Conservation (phyloP, 441 rosid species). For the Aleurites moluccanus region DNA sequence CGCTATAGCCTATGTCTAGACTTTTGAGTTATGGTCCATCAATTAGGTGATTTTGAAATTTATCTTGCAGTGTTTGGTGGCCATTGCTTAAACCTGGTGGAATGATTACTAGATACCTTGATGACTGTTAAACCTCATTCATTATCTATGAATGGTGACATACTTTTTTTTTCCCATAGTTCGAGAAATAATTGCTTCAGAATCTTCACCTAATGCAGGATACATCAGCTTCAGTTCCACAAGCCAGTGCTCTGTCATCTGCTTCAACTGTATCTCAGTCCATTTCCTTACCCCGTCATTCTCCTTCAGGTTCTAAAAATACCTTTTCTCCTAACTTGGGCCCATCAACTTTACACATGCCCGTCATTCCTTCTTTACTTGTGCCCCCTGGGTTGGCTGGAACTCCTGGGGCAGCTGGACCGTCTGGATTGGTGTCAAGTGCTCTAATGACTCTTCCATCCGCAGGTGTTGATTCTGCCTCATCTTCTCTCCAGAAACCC, state of each 20-base stretch:
- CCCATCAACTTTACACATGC: constrained; percentile 39
- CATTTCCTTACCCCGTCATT: constrained; percentile 37
- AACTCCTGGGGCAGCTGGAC: constrained; percentile 40
- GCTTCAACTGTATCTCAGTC: constrained; percentile 42
- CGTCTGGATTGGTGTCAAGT: constrained; percentile 43
- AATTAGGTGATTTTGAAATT: too few species aligned
- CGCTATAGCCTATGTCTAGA: neutral
- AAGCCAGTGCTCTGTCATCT: constrained; percentile 35
- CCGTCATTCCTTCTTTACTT: constrained; percentile 40
- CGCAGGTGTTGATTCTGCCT: constrained; percentile 40
- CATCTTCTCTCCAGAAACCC: constrained; percentile 48
- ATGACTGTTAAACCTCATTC: neutral
- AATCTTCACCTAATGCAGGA: constrained; percentile 32
- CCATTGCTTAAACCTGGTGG: neutral
- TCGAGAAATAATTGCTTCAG: constrained; percentile 12
- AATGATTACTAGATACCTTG: neutral
- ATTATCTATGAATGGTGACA: too few species aligned
- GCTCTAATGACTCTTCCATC: constrained; percentile 39
- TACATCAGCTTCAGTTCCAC: constrained; percentile 33
- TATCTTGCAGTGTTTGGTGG: neutral
- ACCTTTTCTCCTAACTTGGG: constrained; percentile 32
- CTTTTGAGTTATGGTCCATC: neutral
- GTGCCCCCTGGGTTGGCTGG: constrained; percentile 40
- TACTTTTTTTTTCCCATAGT: neutral
- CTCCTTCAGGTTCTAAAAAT: constrained; percentile 38